These are phyloP conservation scores for Lithospermum erythrorhizon DNA, from an alignment of 257 asterid genomes.

Conservation along the genomic window DNA sequence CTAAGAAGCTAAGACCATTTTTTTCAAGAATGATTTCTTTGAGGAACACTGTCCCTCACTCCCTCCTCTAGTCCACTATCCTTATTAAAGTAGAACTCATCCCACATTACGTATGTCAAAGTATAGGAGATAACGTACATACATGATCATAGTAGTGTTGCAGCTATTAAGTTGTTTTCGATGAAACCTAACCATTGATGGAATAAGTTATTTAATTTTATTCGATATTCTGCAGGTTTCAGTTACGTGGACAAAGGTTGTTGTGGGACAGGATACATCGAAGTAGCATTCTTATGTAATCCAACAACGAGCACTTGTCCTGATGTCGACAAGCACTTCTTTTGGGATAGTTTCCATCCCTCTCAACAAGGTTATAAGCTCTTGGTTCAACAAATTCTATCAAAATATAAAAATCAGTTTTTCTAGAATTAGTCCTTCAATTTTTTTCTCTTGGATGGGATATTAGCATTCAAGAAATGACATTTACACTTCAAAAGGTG, in stretches of 20 bases:
- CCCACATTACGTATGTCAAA: no score
- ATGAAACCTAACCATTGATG: no score
- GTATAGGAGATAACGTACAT: no score
- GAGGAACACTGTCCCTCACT: no score
- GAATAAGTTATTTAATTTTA: neutral
- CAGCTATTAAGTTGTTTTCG: no score
- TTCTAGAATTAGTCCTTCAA: neutral
- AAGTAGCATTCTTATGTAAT: constrained; percentile 10
- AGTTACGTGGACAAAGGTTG: constrained; percentile 8
- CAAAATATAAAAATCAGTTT: neutral
- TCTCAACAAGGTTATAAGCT: constrained; percentile 7
- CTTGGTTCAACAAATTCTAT: constrained; percentile 1
- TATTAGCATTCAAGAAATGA: neutral
- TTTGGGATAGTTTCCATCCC: constrained; percentile 14
- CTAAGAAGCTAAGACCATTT: no score
- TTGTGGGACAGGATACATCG: constrained; percentile 11
- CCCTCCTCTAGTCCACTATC: no score
- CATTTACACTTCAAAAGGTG: neutral
- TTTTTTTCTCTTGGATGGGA: no score
- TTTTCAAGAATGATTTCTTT: no score
- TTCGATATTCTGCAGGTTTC: constrained; percentile 6
- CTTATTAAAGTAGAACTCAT: no score
- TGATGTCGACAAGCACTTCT: constrained; percentile 1
- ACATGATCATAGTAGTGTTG: no score
- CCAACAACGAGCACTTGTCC: constrained; percentile 5